phyloP scores from a whole-genome alignment of 2,329 filamentous ascomycete genomes.

The Dactylellina sp. region DNA sequence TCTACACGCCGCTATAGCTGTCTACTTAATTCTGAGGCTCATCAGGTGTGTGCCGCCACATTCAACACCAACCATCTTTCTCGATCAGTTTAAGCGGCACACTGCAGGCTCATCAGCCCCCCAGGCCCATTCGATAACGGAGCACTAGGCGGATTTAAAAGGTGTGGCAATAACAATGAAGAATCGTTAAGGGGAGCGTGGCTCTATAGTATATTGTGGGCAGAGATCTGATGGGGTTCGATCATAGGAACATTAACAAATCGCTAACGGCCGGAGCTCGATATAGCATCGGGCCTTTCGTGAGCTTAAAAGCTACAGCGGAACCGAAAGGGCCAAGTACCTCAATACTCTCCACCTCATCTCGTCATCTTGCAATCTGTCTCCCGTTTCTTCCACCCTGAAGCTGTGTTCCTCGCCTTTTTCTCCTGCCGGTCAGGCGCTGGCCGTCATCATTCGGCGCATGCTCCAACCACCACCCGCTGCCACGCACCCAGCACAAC shows the following conservation, averaged over 20 bases:
- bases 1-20: neutral
- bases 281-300: neutral
- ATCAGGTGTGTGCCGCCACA: slow-evolving; percentile 22
- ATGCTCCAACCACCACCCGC: slow-evolving; percentile 56
- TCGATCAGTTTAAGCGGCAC: slow-evolving; percentile 1
- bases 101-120: neutral
- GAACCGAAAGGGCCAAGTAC: slow-evolving; percentile 37
- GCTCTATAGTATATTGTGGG: too few relatives aligned
- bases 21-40: slow-evolving; percentile 24
- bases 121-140: slow-evolving; percentile 15
- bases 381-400: slow-evolving; percentile 50
- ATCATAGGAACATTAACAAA: too few relatives aligned
- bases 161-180: slow-evolving; percentile 14
- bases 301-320: slow-evolving; percentile 51
- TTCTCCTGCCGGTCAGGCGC: slow-evolving; percentile 34
- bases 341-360: slow-evolving; percentile 39
- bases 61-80: slow-evolving; percentile 28
- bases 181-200: too few relatives aligned
- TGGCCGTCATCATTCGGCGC: slow-evolving; percentile 54
- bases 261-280: too few relatives aligned
- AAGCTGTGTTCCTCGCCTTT: slow-evolving; percentile 10
- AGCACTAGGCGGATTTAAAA: too few relatives aligned
- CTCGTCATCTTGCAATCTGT: slow-evolving; percentile 49
- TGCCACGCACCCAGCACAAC: slow-evolving; percentile 43
- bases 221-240: neutral